Base-by-base conservation (phyloP, 345 rosid species). In the Salix udensis region DNA sequence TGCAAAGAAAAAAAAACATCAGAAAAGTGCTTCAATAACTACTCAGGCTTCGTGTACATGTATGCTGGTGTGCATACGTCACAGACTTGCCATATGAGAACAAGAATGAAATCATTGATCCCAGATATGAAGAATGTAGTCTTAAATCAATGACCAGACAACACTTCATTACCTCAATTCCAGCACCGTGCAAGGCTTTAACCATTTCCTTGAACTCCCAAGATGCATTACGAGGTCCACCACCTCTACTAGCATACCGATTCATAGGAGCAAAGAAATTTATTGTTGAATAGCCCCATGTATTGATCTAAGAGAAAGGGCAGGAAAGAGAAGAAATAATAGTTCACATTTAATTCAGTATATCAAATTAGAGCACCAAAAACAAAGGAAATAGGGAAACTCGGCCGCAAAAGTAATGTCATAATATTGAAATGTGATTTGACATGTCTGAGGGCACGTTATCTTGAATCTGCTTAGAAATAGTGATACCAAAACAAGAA, bases 191-290 rank as follows among this genome's bases (percentile, higher is more conserved):
- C 79, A 95, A 91, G 76, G 97, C 97, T 85, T 89, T 93, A 66
- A 95, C 93, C 98, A 95, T 93, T 88, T 91, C 89, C 85, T 93
- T 93, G 72, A 95, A 89, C 86, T 95, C 98, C 75, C 68, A 55
- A 1, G 94, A 90, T 78, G 98, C 98, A 83, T 81, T 88, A 67
- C 86, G 53, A 52, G 97, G 96, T 67, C 97, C 96, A 50, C 92
- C 97, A 71, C 94, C 96, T 48, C 85, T 85, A 85, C 92, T 90
- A 74, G 97, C 94, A 83, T 95, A 95, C 75, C 97, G 96, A 79
- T 89, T 91, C 98, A 95, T 93, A 7, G 98, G 97, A 84, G 98
- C 83, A 80, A 95, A 95, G 89, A 95, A 95, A 85, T 95, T 95
- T 85, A 91, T 86, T 14, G 98, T 95, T 7, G 98, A 95, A 79